Conservation (phyloP, 1,284 basidiomycete genomes). For the Laetiporus sulphureus region DNA sequence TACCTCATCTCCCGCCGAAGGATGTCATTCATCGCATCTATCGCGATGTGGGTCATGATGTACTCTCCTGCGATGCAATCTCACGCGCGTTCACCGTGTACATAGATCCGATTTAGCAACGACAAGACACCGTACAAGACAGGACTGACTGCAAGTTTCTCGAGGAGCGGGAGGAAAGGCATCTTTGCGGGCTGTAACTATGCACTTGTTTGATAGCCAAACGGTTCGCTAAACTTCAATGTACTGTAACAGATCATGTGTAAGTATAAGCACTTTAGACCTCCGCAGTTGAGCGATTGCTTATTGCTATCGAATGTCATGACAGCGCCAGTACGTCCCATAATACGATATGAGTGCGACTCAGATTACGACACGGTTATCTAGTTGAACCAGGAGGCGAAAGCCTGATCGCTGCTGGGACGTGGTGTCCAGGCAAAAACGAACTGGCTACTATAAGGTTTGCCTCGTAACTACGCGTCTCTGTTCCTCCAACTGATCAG, state of each 20-base stretch:
- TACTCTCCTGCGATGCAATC: not conserved
- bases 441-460: slow-evolving; percentile 73
- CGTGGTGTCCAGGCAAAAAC: slow-evolving; percentile 80
- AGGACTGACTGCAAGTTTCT: slow-evolving; percentile 71
- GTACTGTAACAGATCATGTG: slow-evolving; percentile 32
- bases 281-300: too few relatives aligned
- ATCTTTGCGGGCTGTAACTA: slow-evolving; percentile 70
- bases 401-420: slow-evolving; percentile 72
- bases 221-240: not conserved
- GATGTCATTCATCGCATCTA: slow-evolving; percentile 85
- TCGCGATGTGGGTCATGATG: slow-evolving; percentile 54
- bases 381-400: slow-evolving; percentile 65
- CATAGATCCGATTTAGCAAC: slow-evolving; percentile 82
- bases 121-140: slow-evolving; percentile 93
- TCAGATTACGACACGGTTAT: too few relatives aligned
- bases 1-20: slow-evolving; percentile 81
- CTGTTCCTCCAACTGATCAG: not conserved
- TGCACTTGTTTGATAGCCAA: not conserved
- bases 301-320: too few relatives aligned
- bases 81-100: not conserved
- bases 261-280: too few relatives aligned
- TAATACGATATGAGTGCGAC: too few relatives aligned
- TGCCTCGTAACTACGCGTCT: slow-evolving; percentile 6
- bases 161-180: slow-evolving; percentile 74
- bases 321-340: slow-evolving; percentile 8